phyloP scores from a whole-genome alignment of 352 stramenopile genomes.

The Phytophthora citricola region DNA sequence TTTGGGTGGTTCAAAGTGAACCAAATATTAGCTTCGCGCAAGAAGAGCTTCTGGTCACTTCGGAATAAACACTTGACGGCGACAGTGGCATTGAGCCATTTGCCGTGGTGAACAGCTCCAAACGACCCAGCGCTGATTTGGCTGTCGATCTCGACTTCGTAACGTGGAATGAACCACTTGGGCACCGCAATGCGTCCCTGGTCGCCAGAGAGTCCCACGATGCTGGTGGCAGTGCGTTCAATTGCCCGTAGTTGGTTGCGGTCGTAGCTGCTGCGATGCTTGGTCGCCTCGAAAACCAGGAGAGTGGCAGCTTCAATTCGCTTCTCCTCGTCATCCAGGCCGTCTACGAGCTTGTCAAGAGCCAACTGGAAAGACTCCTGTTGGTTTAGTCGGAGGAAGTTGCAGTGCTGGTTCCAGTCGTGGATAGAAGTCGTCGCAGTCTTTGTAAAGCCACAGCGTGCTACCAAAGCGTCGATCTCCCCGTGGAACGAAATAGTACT shows the following conservation, averaged over 20 bases:
- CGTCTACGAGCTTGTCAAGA: conserved; percentile 19
- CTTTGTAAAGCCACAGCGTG: conserved; percentile 25
- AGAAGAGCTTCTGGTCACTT: conserved; percentile 36
- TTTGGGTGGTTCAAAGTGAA: conserved; percentile 44
- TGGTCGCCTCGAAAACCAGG: conserved; percentile 37
- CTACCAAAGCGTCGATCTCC: conserved; percentile 32
- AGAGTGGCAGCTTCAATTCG: conserved; percentile 28
- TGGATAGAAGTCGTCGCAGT: conserved; percentile 19
- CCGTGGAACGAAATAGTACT: conserved; percentile 23
- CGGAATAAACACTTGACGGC: conserved; percentile 47
- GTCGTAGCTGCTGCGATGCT: conserved; percentile 37
- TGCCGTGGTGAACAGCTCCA: conserved; percentile 35
- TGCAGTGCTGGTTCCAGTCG: conserved; percentile 28
- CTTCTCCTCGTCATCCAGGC: conserved; percentile 18
- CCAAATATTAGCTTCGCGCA: conserved; percentile 47
- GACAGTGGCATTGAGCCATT: conserved; percentile 39
- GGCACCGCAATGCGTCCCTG: conserved; percentile 14
- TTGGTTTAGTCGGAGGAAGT: conserved; percentile 23
- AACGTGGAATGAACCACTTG: conserved; percentile 38
- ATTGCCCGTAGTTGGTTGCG: conserved; percentile 26
- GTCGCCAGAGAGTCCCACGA: conserved; percentile 4
- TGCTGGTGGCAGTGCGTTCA: conserved; percentile 14
- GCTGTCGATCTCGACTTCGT: conserved; percentile 31
- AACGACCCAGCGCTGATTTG: conserved; percentile 36
- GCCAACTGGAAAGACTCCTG: conserved; percentile 25